Percentiles rank a stretch among this genome's conserved stretches.
phyloP scores from a whole-genome alignment of 768 basidiomycete species.

The Boletus edulis region DNA sequence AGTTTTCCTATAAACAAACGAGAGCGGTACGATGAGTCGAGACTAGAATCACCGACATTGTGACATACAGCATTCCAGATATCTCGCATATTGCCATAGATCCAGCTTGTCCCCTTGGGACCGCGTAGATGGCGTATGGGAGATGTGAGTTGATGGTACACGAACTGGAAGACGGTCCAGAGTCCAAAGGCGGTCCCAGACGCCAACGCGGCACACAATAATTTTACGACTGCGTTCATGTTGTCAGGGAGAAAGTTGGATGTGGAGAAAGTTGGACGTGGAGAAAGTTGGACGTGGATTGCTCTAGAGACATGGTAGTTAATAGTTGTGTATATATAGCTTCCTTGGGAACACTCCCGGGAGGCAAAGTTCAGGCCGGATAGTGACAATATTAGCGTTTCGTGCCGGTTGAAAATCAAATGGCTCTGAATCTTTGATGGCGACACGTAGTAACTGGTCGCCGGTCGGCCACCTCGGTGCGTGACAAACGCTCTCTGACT shows the following conservation, averaged over 20 bases:
- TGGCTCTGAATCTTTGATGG: too few relatives aligned
- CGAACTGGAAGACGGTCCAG: slow-evolving; percentile 5
- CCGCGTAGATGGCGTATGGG: slow-evolving; percentile 44
- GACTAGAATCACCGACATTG: not conserved
- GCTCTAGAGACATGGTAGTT: too few relatives aligned
- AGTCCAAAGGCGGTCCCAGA: slow-evolving; percentile 1
- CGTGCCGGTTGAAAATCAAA: too few relatives aligned
- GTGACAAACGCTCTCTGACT: too few relatives aligned
- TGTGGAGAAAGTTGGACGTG: too few relatives aligned
- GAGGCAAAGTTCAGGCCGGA: too few relatives aligned
- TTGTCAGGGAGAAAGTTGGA: not conserved
- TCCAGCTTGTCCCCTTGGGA: slow-evolving; percentile 42
- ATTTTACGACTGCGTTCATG: slow-evolving; percentile 9
- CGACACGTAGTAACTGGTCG: too few relatives aligned
- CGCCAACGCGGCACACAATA: not conserved
- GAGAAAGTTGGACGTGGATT: too few relatives aligned
- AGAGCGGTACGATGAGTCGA: not conserved
- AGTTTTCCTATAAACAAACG: not conserved
- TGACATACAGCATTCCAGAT: slow-evolving; percentile 41
- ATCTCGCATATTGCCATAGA: slow-evolving; percentile 50
- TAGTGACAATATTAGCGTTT: too few relatives aligned
- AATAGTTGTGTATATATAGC: too few relatives aligned
- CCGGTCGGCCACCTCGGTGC: too few relatives aligned
- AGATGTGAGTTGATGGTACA: slow-evolving; percentile 39
- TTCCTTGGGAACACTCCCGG: too few relatives aligned